Evolutionary conservation across 208 protist genomes (phyloP).

Genomic region (Crithidia bombi): DNA sequence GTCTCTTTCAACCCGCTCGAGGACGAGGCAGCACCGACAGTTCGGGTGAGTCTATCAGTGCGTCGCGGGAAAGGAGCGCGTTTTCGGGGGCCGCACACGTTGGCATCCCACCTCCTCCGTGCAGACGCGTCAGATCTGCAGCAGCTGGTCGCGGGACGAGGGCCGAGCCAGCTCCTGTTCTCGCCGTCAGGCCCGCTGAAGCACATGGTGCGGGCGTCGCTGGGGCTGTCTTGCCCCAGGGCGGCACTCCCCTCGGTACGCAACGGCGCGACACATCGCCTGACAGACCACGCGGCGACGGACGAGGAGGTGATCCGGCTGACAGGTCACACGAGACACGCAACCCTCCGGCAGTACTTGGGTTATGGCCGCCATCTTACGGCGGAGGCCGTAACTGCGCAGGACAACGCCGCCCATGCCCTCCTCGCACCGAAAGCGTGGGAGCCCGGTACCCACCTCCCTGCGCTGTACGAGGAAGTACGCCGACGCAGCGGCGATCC

Average conservation of each 20-base stretch:
- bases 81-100: neutral
- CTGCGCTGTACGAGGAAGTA: neutral
- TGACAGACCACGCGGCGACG: neutral
- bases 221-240: neutral
- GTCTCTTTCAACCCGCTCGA: neutral
- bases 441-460: neutral
- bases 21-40: neutral
- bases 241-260: neutral
- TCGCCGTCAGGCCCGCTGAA: neutral
- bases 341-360: neutral
- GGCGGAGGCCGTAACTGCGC: conserved; percentile 1
- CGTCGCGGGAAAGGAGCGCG: neutral
- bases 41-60: neutral
- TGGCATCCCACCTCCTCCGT: neutral
- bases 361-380: conserved; percentile 10
- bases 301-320: neutral
- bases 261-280: neutral
- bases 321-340: neutral
- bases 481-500: neutral
- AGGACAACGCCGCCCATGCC: conserved; percentile 10
- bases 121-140: neutral
- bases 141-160: neutral
- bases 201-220: neutral
- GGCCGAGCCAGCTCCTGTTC: neutral
- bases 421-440: conserved; percentile 9